These are phyloP conservation scores for Trichophyton benhamiae DNA, from an alignment of 2,329 filamentous ascomycete genomes.

Conservation along the genomic window DNA sequence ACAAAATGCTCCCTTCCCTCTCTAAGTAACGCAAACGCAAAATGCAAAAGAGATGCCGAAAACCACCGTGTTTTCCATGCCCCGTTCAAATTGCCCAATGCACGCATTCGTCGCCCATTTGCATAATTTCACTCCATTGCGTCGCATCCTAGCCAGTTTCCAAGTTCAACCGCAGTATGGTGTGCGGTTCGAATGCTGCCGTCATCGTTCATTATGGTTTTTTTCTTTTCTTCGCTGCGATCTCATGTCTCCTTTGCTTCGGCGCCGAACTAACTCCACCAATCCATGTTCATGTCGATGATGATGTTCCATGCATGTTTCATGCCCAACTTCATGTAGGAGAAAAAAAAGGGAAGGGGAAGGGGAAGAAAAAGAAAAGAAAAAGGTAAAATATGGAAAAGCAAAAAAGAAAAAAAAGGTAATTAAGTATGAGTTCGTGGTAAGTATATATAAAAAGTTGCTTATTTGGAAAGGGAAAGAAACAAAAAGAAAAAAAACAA, in stretches of 20 bases:
- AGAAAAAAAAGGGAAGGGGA: neutral
- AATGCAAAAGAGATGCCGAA: neutral
- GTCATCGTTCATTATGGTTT: neutral
- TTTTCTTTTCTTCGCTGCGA: neutral
- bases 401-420: neutral
- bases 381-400: neutral
- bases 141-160: too few species aligned
- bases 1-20: too few species aligned
- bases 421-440: neutral
- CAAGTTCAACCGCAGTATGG: neutral
- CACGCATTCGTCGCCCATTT: neutral
- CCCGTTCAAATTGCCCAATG: neutral
- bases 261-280: neutral
- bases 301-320: slow-evolving; percentile 2
- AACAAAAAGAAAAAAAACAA: neutral
- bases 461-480: neutral
- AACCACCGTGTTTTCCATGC: neutral
- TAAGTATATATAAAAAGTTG: neutral
- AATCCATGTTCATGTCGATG: neutral
- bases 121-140: neutral
- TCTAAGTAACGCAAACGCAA: too few species aligned
- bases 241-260: neutral
- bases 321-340: neutral
- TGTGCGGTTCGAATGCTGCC: neutral
- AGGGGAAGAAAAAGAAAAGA: neutral